Conservation (phyloP, 2,329 filamentous ascomycete species). For the Penicillium sp. region DNA sequence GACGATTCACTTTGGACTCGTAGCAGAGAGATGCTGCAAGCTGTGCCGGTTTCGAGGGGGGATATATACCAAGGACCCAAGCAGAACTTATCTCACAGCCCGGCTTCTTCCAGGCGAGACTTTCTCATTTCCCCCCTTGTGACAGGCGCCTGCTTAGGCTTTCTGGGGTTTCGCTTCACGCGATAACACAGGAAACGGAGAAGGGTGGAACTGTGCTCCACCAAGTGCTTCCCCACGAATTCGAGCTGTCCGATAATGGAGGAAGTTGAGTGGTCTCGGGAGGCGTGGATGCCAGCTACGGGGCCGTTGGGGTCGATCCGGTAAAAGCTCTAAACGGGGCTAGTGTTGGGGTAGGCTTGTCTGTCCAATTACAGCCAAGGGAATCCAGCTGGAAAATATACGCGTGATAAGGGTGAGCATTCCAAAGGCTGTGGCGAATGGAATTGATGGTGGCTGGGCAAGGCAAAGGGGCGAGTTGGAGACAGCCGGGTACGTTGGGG, state of each 20-base stretch:
- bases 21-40: background rate
- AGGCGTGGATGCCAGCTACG: background rate
- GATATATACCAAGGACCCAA: constrained; percentile 7
- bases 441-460: background rate
- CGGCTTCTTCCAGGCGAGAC: constrained; percentile 3
- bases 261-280: background rate
- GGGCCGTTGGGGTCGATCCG: constrained; percentile 12
- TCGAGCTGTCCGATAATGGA: constrained; percentile 16
- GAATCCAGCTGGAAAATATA: background rate
- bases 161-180: background rate
- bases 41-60: background rate
- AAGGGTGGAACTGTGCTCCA: constrained; percentile 9
- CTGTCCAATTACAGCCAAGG: background rate
- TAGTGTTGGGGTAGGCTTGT: background rate
- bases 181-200: constrained; percentile 7
- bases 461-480: background rate
- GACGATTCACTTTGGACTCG: too few species aligned
- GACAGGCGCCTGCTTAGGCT: background rate
- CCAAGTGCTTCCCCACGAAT: constrained; percentile 16
- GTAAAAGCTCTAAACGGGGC: background rate
- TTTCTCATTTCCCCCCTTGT: constrained; percentile 2
- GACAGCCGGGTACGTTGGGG: background rate
- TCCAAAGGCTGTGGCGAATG: constrained; percentile 1
- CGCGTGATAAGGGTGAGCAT: background rate
- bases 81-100: constrained; percentile 11